phyloP scores from a whole-genome alignment of 768 basidiomycete genomes.

The Termitomyces sp. region DNA sequence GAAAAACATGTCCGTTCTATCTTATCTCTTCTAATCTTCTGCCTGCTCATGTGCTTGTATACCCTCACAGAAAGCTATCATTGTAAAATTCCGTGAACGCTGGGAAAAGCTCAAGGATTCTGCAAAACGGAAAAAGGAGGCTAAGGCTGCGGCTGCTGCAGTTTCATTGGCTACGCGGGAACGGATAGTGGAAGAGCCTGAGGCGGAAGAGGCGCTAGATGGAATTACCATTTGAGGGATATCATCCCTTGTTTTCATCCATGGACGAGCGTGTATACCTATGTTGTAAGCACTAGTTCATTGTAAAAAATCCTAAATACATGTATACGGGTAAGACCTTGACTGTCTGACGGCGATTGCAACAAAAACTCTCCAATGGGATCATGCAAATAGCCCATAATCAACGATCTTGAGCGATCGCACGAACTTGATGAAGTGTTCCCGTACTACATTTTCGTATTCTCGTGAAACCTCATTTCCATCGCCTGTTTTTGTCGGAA shows the following conservation, averaged over 20 bases:
- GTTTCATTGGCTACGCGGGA: conserved; percentile 46
- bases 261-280: conserved; percentile 1
- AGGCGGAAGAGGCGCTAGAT: conserved; percentile 44
- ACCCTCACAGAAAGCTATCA: conserved; percentile 66
- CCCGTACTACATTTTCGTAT: conserved; percentile 27
- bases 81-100: conserved; percentile 74
- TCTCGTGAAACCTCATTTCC: conserved; percentile 36
- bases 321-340: not conserved
- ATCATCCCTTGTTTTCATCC: not conserved
- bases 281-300: not conserved
- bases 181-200: conserved; percentile 71
- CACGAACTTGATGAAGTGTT: conserved; percentile 50
- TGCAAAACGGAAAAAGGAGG: conserved; percentile 80
- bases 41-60: conserved; percentile 7
- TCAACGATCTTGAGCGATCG: conserved; percentile 61
- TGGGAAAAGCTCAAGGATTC: conserved; percentile 91
- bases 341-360: no score
- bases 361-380: not conserved
- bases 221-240: conserved; percentile 17
- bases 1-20: conserved; percentile 66
- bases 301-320: not conserved
- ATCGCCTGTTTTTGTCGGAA: conserved; percentile 50
- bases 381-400: conserved; percentile 63
- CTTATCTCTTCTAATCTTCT: not conserved
- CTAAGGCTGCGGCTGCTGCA: conserved; percentile 48